Base-by-base conservation (phyloP, 129 eudicot species). In the Arctium lappa region DNA sequence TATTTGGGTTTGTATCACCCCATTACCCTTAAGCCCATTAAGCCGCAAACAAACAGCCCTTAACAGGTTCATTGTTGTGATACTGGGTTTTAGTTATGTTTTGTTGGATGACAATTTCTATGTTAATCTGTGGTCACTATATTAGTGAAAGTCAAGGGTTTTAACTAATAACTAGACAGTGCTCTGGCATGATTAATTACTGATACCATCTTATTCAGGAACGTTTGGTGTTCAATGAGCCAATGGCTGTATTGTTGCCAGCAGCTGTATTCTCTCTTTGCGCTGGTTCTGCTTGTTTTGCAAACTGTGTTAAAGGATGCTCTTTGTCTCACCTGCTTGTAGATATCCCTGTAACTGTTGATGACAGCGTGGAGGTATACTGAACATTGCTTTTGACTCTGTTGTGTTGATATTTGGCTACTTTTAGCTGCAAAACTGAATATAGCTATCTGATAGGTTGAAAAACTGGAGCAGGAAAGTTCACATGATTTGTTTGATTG, bases 201-300 rank as follows among this genome's bases (percentile, higher is more conserved):
- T 75, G 71, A 6, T 39, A 8, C 33, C 33, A 62, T 87, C 27
- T 73, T 84, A 40, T 82, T 78, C 85, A 96, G 99, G 95, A 93
- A 72, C 83, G 44, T 15, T 72, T 76, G 53, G 80, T 88, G 76
- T 87, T 91, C 83, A 85, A 90, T 81, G 91, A 93, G 88, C 90
- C 75, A 31, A 74, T 90, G 84, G 91, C 88, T 77, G 82, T 85
- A 70, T 34, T 88, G 76, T 73, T 96, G 72, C 99, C 99, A 18
- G 91, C 92, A n/a, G 97, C 97, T 73, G 74, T 85, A 48, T 96
- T 85, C 86, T 92, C 98, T 48, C 91, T 96, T 83, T 91, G 91
- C 87, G 81, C 87, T 81, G 99, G 99, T 79, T 85, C 87, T 82
- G 72, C 88, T 89, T 79, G 90, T 84, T 80, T 89, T 70, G 83